Evolutionary conservation across 257 asterid genomes (phyloP).

Genomic region (Primulina tabacum): DNA sequence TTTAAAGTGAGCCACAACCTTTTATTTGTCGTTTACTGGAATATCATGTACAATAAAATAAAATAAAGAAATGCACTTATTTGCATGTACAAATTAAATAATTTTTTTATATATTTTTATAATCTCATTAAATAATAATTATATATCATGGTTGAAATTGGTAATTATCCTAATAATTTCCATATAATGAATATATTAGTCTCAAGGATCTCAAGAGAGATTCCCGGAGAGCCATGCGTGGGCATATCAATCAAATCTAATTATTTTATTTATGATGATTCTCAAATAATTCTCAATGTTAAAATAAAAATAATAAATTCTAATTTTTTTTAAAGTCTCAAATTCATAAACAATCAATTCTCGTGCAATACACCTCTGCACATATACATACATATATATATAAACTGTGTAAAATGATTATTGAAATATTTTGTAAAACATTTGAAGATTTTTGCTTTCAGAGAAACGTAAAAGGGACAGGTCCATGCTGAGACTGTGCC

Average conservation of each 20-base stretch:
- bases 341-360: slow-evolving; percentile 33
- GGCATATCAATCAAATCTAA: slow-evolving; percentile 39
- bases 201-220: slow-evolving; percentile 42
- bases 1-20: background rate
- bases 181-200: too few relatives aligned
- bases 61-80: too few relatives aligned
- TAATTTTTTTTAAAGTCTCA: slow-evolving; percentile 1
- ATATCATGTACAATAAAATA: background rate
- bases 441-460: slow-evolving; percentile 27
- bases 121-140: too few relatives aligned
- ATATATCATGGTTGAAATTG: too few relatives aligned
- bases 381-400: too few relatives aligned
- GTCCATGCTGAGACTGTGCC: slow-evolving; percentile 28
- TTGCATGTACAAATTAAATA: too few relatives aligned
- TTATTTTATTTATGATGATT: slow-evolving; percentile 15
- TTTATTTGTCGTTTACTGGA: background rate
- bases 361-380: slow-evolving; percentile 34
- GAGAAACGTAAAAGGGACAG: slow-evolving; percentile 48
- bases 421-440: too few relatives aligned
- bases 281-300: background rate
- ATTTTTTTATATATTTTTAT: too few relatives aligned
- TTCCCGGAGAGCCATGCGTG: slow-evolving; percentile 87
- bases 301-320: slow-evolving; percentile 24
- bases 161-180: too few relatives aligned
- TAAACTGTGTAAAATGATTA: too few relatives aligned